A percentile compares a stretch with the other conserved stretches of the same genome.
Evolutionary conservation across 768 basidiomycete species (phyloP).

Genomic region (Agrocybe praecox): DNA sequence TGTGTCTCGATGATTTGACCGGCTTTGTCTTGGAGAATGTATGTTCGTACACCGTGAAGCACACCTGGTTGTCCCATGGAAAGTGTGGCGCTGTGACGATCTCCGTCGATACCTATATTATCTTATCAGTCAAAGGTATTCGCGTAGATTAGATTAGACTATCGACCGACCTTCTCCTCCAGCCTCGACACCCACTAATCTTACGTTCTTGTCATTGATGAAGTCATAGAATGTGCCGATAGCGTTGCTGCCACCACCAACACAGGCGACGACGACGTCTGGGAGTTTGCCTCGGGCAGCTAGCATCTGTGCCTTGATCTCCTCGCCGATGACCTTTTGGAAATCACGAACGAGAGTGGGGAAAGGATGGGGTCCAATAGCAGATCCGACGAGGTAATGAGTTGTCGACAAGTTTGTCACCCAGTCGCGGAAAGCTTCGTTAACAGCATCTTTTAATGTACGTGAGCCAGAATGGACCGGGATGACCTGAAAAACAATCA

Average conservation of each 20-base stretch:
- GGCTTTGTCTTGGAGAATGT: constrained; percentile 83
- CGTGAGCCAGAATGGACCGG: constrained; percentile 93
- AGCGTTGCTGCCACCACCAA: constrained; percentile 96
- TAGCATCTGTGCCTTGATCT: constrained; percentile 88
- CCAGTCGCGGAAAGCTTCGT: constrained; percentile 99
- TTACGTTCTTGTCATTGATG: constrained; percentile 83
- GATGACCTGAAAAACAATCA: constrained; percentile 63
- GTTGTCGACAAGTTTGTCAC: constrained; percentile 93
- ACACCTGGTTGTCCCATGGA: constrained; percentile 92
- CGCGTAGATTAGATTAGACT: background rate
- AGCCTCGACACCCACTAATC: constrained; percentile 93
- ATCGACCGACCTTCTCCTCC: constrained; percentile 83
- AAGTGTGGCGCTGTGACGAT: constrained; percentile 90
- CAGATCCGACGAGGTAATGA: constrained; percentile 96
- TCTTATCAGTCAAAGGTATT: background rate
- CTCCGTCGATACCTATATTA: constrained; percentile 72
- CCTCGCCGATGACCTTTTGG: constrained; percentile 92
- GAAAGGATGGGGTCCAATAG: constrained; percentile 98
- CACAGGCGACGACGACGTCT: constrained; percentile 94
- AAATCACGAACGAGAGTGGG: constrained; percentile 99
- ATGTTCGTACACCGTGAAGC: constrained; percentile 94
- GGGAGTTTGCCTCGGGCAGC: constrained; percentile 82
- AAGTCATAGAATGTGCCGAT: constrained; percentile 99
- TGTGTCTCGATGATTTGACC: constrained; percentile 98
- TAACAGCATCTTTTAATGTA: constrained; percentile 97